phyloP scores from a whole-genome alignment of 257 asterid species.

The Linaria vulgaris region DNA sequence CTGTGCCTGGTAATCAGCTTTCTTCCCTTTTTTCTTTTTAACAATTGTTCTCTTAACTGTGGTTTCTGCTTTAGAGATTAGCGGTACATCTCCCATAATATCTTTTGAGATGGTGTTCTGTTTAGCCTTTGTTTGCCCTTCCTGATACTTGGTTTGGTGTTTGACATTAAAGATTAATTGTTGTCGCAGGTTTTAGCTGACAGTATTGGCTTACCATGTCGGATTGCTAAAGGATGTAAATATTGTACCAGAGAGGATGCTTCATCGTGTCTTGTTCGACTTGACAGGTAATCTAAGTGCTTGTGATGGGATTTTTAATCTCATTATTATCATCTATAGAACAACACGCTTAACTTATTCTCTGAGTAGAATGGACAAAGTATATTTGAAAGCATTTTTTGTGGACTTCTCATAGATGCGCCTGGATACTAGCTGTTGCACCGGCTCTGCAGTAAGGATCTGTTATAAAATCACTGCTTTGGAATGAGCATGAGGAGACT shows the following conservation, averaged over 20 bases:
- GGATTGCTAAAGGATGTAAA: slow-evolving; percentile 95
- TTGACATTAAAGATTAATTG: slow-evolving; percentile 3
- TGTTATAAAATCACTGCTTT: no score
- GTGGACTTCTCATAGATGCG: no score
- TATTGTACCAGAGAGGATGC: slow-evolving; percentile 77
- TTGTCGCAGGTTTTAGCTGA: slow-evolving; percentile 88
- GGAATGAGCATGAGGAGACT: no score
- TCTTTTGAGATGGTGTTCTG: background rate
- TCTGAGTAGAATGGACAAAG: slow-evolving; percentile 1
- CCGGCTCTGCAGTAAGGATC: no score
- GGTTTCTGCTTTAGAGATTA: no score
- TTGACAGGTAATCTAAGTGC: slow-evolving; percentile 62
- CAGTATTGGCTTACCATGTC: slow-evolving; percentile 88
- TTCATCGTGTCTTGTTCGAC: slow-evolving; percentile 90
- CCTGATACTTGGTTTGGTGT: slow-evolving; percentile 21
- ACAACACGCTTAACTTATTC: background rate
- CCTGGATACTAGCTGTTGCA: no score
- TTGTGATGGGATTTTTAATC: slow-evolving; percentile 9
- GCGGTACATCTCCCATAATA: no score
- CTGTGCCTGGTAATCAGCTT: no score
- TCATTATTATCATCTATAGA: slow-evolving; percentile 18
- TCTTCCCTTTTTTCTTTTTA: no score
- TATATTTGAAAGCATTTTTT: no score
- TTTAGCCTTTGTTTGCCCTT: slow-evolving; percentile 14
- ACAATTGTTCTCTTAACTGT: no score